phyloP scores from a whole-genome alignment of 768 basidiomycete genomes.

The Naganishia randhawae region DNA sequence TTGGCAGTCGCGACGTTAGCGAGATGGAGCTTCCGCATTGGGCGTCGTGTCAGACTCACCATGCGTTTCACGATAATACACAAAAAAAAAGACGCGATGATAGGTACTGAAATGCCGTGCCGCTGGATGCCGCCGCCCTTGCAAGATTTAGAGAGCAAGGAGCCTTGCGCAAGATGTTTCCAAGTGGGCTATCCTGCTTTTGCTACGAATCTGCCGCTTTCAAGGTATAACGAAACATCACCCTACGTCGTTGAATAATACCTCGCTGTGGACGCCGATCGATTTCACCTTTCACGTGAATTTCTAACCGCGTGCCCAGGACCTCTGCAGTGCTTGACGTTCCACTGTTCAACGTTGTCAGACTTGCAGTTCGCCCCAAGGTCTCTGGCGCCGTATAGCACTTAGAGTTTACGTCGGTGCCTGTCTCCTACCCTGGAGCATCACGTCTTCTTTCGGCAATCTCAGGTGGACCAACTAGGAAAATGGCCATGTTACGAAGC shows the following conservation, averaged over 20 bases:
- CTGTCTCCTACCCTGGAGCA: too few relatives aligned
- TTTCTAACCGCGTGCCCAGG: background rate
- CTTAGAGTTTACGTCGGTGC: too few relatives aligned
- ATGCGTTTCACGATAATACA: too few relatives aligned
- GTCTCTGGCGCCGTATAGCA: too few relatives aligned
- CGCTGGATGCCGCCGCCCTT: background rate
- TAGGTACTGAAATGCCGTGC: background rate
- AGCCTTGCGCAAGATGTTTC: background rate
- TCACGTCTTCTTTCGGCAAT: background rate
- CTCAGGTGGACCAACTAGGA: background rate
- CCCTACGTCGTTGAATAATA: background rate
- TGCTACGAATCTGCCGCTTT: background rate
- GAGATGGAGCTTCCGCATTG: background rate
- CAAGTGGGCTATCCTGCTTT: background rate
- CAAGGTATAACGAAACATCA: too few relatives aligned
- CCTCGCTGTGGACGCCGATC: slow-evolving; percentile 12
- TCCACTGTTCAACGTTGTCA: too few relatives aligned
- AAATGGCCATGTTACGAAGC: slow-evolving; percentile 10
- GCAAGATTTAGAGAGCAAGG: background rate
- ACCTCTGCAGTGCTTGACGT: too few relatives aligned
- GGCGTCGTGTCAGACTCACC: background rate
- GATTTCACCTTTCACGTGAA: slow-evolving; percentile 19
- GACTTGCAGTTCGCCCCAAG: too few relatives aligned
- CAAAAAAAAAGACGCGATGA: background rate
- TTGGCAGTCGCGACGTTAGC: background rate